phyloP scores from a whole-genome alignment of 495 filamentous ascomycete genomes.

The Trichoderma reesei region DNA sequence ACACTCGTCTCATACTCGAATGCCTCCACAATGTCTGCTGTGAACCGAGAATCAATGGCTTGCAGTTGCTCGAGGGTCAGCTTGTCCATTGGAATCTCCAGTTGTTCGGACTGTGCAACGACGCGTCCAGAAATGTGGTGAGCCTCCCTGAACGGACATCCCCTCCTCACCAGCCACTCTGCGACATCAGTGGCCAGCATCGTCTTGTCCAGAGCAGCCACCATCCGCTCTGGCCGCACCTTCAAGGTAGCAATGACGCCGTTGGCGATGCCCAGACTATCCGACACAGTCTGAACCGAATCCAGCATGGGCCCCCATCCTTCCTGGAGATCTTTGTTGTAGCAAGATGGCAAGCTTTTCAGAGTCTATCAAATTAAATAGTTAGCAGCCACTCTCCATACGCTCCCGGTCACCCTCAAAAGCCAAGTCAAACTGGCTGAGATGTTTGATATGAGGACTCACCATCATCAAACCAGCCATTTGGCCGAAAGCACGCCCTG shows the following conservation, averaged over 20 bases:
- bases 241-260: constrained; percentile 61
- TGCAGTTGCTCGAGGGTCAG: constrained; percentile 54
- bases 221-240: constrained; percentile 62
- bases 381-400: constrained; percentile 8
- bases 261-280: constrained; percentile 71
- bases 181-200: constrained; percentile 49
- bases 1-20: constrained; percentile 67
- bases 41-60: constrained; percentile 53
- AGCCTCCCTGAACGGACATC: constrained; percentile 50
- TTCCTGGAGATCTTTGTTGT: constrained; percentile 90
- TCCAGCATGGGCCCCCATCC: constrained; percentile 73
- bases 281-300: constrained; percentile 65
- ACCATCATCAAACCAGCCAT: constrained; percentile 71
- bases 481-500: constrained; percentile 67
- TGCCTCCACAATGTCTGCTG: constrained; percentile 49
- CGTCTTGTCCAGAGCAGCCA: constrained; percentile 46
- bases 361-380: constrained; percentile 34
- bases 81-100: constrained; percentile 53
- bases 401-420: constrained; percentile 7
- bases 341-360: constrained; percentile 43
- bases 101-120: constrained; percentile 47
- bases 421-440: constrained; percentile 9
- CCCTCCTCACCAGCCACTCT: constrained; percentile 30
- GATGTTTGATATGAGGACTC: constrained; percentile 9
- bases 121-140: constrained; percentile 65